Evolutionary conservation across 805 yeast genomes (phyloP), one percentile per base, ranked within the genome.

Genomic region (Saturnispora bothae): DNA sequence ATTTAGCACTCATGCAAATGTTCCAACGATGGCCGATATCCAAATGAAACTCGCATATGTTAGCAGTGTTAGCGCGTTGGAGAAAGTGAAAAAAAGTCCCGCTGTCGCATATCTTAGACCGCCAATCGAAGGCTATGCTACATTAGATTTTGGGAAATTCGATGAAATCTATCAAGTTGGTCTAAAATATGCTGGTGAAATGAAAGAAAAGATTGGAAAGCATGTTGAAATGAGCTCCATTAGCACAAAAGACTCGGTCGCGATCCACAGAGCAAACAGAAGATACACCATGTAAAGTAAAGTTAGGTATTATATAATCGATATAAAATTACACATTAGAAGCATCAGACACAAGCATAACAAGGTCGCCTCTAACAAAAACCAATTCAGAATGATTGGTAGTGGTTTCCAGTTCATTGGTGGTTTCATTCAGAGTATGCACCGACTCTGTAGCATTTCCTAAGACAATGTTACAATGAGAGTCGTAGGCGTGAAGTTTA

Each of bases 331-430:
- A 53, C 29, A 51, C 45, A 31, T 53, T 53, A 4, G 54, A 42
- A 13, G 55, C 57, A 42, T 57, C 62, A 17, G 56, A 76, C 38
- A 92, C 78, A 48, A 88, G 69, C 36, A 94, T 84, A 31, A 92
- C 97, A 3, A 94, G 78, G 61, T 92, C 98, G n/a, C 99, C 99
- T 64, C 99, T 78, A 13, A 92, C 88, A 61, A 89, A 89, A 31
- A 92, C 77, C 86, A 92, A 83, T 40, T 84, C 95, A 14, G 85
- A 71, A 44, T 70, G 69, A 52, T 77, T 81, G 17, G 67, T 66
- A 15, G 51, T 57, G 8, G 72, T 59, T 55, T 63, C 55, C 39
- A 65, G 46, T 33, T 67, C 69, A 22, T 58, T 54, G 3, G 62
- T 71, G 3, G 67, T 72, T 4, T 68, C 76, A 23, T 66, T 70